A percentile compares a stretch with the other conserved stretches of the same genome.
phyloP scores from a whole-genome alignment of 192 early-diverging fungal genomes.

The Entomortierella parvispora region DNA sequence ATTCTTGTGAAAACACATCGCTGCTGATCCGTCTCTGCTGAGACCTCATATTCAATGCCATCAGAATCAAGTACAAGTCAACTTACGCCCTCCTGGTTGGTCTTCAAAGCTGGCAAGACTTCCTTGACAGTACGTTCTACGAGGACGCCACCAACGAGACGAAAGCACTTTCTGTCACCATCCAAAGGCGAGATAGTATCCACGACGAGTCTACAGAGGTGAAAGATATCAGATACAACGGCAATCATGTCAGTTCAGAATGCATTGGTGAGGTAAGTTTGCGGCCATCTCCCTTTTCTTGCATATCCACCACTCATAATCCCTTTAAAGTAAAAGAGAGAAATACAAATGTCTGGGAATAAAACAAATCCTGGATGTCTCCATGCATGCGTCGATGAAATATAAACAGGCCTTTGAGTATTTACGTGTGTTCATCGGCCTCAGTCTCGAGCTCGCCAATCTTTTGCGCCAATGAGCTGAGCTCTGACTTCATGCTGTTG shows the following conservation, averaged over 20 bases:
- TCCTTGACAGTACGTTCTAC: conserved; percentile 94
- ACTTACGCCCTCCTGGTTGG: conserved; percentile 85
- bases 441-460: conserved; percentile 94
- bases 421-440: conserved; percentile 91
- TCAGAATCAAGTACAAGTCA: not conserved
- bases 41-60: too few relatives aligned
- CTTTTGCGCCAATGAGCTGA: conserved; percentile 88
- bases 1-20: not conserved
- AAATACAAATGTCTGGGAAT: not conserved
- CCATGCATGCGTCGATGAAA: too few relatives aligned
- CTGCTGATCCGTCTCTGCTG: too few relatives aligned
- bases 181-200: conserved; percentile 90
- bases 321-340: not conserved
- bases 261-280: not conserved
- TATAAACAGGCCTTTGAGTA: conserved; percentile 58
- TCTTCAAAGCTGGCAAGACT: conserved; percentile 87
- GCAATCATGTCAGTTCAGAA: not conserved
- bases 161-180: conserved; percentile 89
- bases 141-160: conserved; percentile 92
- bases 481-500: conserved; percentile 76
- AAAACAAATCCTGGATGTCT: too few relatives aligned
- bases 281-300: not conserved
- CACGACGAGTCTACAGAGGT: conserved; percentile 76
- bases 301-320: too few relatives aligned
- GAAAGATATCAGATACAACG: not conserved